Evolutionary conservation across 129 eudicot species (phyloP).

Genomic region (sunflower (Helianthus annuus)): DNA sequence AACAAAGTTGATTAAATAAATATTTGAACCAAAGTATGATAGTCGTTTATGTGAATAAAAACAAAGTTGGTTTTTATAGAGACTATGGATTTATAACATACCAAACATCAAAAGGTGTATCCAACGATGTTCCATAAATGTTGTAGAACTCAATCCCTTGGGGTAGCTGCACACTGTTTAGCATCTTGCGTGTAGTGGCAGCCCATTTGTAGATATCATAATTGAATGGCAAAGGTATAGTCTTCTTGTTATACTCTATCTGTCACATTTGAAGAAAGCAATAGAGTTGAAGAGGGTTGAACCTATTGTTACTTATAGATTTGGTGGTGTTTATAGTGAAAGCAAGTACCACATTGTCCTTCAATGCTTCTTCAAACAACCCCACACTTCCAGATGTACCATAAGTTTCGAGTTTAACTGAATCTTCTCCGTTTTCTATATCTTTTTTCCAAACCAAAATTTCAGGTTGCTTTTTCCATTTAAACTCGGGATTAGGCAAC

Average conservation of each 20-base stretch:
- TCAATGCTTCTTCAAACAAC: slow-evolving; percentile 80
- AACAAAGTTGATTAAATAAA: background rate
- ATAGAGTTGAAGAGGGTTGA: background rate
- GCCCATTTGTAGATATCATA: slow-evolving; percentile 73
- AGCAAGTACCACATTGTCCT: slow-evolving; percentile 41
- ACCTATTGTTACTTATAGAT: background rate
- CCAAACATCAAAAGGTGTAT: slow-evolving; percentile 92
- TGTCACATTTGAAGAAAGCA: slow-evolving; percentile 27
- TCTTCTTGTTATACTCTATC: slow-evolving; percentile 62
- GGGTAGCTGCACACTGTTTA: slow-evolving; percentile 42
- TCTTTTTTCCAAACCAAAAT: slow-evolving; percentile 70
- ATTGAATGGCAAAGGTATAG: slow-evolving; percentile 79
- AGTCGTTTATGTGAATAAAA: too few relatives aligned
- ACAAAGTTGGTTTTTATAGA: background rate
- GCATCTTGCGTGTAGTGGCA: slow-evolving; percentile 67
- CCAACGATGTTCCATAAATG: slow-evolving; percentile 76
- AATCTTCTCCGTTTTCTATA: slow-evolving; percentile 45
- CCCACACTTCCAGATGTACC: slow-evolving; percentile 43
- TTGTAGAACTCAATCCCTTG: slow-evolving; percentile 73
- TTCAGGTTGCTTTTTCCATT: slow-evolving; percentile 83
- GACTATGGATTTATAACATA: background rate
- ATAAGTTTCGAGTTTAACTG: slow-evolving; percentile 54
- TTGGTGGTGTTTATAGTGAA: background rate
- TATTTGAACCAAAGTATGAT: too few relatives aligned
- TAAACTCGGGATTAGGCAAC: slow-evolving; percentile 79